Base-by-base conservation (phyloP, 768 basidiomycete species). In the Phallus indusiatus region DNA sequence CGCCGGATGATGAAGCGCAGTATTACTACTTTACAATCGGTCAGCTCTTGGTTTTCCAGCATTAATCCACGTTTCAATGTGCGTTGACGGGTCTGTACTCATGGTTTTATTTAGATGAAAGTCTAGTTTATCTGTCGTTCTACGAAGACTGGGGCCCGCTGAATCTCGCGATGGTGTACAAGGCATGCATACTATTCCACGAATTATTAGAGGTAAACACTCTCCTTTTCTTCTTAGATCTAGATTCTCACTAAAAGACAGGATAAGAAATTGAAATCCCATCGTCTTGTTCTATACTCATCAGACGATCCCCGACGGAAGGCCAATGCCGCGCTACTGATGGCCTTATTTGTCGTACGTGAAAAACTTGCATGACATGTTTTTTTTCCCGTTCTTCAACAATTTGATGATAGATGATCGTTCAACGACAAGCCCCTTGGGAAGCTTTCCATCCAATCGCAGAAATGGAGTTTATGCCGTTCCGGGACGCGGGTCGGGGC, bases 401-500 rank as follows among this genome's bases (percentile, higher is more conserved):
- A 7, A 65, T 60, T 53, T 56, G 54, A 56, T 53, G 58, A 56
- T 67, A 96, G 94, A 86, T 97, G 84, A 94, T 98, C 64, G 93
- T 96, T 1, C 85, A 88, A 70, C 80, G 88, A 56, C 85, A 86
- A 60, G 81, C 88, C 18, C 94, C 95, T 33, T 94, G 91, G 85
- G 90, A 94, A 71, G 93, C 94, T 2, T 94, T 97, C 69, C 85
- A 91, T 64, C 94, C 95, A 1, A 86, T 98, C 55, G 90, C 93
- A 34, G 85, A 92, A 67, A 69, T 94, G 37, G 91, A 95, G 72
- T 92, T 94, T 68, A 90, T 92, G 85, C 87, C 91, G 16, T 98
- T 98, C 69, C 81, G 96, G 60, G 96, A 99, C 67, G 96, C 96
- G 18, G 94, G 95, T 3, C 82, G 90, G 46, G 94, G 93, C 1